Conservation (phyloP, 306 rosid genomes). For the Dalbergia cochinchinensis region DNA sequence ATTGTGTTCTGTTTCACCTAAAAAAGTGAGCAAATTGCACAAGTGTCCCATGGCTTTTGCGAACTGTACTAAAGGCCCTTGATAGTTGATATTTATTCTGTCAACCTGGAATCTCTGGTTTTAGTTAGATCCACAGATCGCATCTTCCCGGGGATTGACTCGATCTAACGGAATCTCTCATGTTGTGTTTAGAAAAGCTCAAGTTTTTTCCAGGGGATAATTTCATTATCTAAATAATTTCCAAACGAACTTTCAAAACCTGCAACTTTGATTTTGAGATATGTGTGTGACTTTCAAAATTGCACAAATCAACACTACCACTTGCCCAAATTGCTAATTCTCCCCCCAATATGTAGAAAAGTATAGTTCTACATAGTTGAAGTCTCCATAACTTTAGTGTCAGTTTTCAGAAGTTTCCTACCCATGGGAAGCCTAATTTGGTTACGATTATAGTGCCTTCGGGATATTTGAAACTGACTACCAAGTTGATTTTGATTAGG, state of each 20-base stretch:
- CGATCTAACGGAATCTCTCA: conserved; percentile 13
- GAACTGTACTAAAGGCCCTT: background rate
- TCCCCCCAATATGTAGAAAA: background rate
- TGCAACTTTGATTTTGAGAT: background rate
- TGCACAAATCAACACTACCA: background rate
- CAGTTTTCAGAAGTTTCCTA: background rate
- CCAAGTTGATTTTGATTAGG: too few relatives aligned
- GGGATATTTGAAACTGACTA: too few relatives aligned
- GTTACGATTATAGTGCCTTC: background rate
- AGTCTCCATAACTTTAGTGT: background rate
- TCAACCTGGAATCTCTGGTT: background rate
- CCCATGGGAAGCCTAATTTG: background rate
- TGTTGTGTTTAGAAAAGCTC: background rate
- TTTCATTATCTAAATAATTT: background rate
- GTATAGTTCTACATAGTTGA: background rate
- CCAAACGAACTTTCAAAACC: background rate
- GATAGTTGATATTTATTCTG: background rate
- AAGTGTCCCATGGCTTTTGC: conserved; percentile 16
- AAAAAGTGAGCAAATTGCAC: background rate
- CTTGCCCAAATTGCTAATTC: background rate
- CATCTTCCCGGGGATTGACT: conserved; percentile 42
- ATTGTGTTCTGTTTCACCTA: background rate
- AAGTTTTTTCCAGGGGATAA: background rate
- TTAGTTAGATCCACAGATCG: conserved; percentile 38
- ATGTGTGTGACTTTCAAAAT: background rate